phyloP scores from a whole-genome alignment of 805 yeast genomes.

The Isabelozyma pseudorhagii region DNA sequence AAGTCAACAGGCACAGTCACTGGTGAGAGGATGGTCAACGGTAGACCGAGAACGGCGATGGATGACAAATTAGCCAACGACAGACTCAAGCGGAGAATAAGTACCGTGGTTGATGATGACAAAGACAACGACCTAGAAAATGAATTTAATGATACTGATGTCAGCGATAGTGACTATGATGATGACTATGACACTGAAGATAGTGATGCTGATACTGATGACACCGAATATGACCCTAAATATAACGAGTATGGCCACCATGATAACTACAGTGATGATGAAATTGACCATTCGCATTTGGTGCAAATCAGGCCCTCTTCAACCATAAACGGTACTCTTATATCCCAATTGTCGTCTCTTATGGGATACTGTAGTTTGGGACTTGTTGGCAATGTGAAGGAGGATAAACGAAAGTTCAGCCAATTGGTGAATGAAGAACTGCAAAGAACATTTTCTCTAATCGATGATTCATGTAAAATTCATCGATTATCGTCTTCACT shows the following conservation, averaged over 20 bases:
- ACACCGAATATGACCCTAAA: slow-evolving; percentile 1
- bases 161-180: slow-evolving; percentile 2
- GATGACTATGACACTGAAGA: slow-evolving; percentile 2
- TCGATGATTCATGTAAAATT: slow-evolving; percentile 19
- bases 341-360: slow-evolving; percentile 23
- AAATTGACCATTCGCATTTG: slow-evolving; percentile 1
- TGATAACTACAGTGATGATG: slow-evolving; percentile 14
- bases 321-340: slow-evolving; percentile 8
- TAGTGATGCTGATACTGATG: slow-evolving; percentile 1
- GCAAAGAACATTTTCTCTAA: slow-evolving; percentile 27
- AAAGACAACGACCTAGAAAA: slow-evolving; percentile 10
- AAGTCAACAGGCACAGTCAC: too few relatives aligned
- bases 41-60: too few relatives aligned
- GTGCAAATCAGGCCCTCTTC: slow-evolving; percentile 1
- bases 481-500: slow-evolving; percentile 19
- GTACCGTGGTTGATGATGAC: slow-evolving; percentile 26
- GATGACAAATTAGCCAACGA: neutral
- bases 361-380: slow-evolving; percentile 33
- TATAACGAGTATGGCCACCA: neutral
- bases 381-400: slow-evolving; percentile 9
- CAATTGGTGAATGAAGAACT: slow-evolving; percentile 30
- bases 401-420: slow-evolving; percentile 8
- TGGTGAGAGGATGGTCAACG: too few relatives aligned
- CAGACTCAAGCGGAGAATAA: slow-evolving; percentile 14
- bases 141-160: slow-evolving; percentile 1